Evolutionary conservation across 2,329 filamentous ascomycete species (phyloP).

Genomic region (Rachicladosporium sp.): DNA sequence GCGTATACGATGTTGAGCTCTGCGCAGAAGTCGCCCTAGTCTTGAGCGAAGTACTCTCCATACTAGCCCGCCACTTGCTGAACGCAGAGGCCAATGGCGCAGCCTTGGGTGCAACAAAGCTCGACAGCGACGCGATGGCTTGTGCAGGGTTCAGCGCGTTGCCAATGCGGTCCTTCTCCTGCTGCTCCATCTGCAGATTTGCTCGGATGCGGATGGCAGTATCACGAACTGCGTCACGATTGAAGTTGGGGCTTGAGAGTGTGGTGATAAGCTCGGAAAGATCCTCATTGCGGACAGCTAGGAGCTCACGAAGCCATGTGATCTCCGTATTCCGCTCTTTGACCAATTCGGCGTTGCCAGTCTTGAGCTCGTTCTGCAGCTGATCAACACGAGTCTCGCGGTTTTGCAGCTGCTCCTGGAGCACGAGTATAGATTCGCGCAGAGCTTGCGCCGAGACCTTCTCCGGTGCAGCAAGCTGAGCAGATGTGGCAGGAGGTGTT

Average conservation of each 20-base stretch:
- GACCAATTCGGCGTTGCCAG: constrained; percentile 68
- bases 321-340: constrained; percentile 91
- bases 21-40: constrained; percentile 15
- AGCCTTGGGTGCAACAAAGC: constrained; percentile 68
- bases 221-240: constrained; percentile 70
- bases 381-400: constrained; percentile 83
- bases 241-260: constrained; percentile 59
- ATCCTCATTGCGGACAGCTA: constrained; percentile 81
- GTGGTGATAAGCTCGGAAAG: constrained; percentile 81
- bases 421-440: constrained; percentile 86
- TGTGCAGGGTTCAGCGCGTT: constrained; percentile 33
- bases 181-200: constrained; percentile 95
- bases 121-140: constrained; percentile 61
- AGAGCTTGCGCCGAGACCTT: constrained; percentile 91
- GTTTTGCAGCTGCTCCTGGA: constrained; percentile 93
- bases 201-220: constrained; percentile 86
- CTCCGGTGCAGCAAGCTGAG: constrained; percentile 47
- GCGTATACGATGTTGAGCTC: constrained; percentile 28
- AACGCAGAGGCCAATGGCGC: constrained; percentile 56
- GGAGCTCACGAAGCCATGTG: constrained; percentile 82
- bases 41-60: constrained; percentile 27
- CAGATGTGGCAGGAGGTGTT: constrained; percentile 6
- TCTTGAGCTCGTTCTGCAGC: constrained; percentile 66
- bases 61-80: constrained; percentile 77
- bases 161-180: constrained; percentile 74